These are phyloP conservation scores for Chrysopogon serrulatus DNA, from an alignment of 176 grass and related monocot genomes.

Conservation along the genomic window DNA sequence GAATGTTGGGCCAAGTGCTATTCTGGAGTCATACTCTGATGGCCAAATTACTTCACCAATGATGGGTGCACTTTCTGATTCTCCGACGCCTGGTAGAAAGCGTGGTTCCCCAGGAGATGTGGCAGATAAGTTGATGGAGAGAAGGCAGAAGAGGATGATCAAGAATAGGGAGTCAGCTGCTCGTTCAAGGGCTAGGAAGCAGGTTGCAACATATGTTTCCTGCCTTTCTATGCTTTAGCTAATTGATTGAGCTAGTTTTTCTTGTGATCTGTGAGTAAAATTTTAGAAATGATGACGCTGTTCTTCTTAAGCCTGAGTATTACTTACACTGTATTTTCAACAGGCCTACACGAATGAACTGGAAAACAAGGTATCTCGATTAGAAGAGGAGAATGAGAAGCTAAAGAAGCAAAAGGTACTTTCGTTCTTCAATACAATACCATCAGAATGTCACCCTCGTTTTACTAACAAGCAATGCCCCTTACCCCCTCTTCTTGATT, in stretches of 20 bases:
- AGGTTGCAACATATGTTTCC: conserved; percentile 45
- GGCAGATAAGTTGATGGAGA: conserved; percentile 65
- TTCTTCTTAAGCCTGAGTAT: conserved; percentile 1
- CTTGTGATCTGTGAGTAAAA: conserved; percentile 3
- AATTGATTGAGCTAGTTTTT: conserved; percentile 8
- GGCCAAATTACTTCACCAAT: conserved; percentile 38
- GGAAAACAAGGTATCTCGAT: conserved; percentile 90
- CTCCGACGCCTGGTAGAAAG: conserved; percentile 55
- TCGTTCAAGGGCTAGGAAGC: conserved; percentile 98
- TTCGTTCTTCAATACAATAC: conserved; percentile 12
- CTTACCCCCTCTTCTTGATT: background rate
- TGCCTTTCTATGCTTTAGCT: background rate
- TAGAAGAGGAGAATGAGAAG: conserved; percentile 84
- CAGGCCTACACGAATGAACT: conserved; percentile 99
- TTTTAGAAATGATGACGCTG: background rate
- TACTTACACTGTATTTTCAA: conserved; percentile 31
- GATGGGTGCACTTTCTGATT: conserved; percentile 49
- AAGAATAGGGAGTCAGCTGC: conserved; percentile 98
- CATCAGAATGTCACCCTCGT: background rate
- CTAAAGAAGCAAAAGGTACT: conserved; percentile 90
- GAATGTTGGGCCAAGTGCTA: conserved; percentile 31
- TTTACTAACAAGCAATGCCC: background rate
- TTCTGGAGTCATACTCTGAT: conserved; percentile 46
- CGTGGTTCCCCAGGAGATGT: conserved; percentile 45
- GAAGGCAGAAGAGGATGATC: conserved; percentile 99